Evolutionary conservation across 192 early-diverging fungal species (phyloP).

Genomic region (Coemansia sp.): DNA sequence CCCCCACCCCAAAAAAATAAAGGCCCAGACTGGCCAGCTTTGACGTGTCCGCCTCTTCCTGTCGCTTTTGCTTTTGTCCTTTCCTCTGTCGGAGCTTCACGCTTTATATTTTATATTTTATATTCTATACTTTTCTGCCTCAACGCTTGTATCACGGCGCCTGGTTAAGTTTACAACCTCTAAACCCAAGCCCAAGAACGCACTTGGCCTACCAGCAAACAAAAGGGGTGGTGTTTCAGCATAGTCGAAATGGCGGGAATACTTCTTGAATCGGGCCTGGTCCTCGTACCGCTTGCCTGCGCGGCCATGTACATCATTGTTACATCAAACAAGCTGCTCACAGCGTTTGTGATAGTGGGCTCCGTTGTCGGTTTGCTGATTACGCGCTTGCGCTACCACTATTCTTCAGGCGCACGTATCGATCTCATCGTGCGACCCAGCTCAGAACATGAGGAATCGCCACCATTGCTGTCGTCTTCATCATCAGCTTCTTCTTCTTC

Average conservation of each 20-base stretch:
- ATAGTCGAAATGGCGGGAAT: constrained; percentile 42
- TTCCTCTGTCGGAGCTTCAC: too few relatives aligned
- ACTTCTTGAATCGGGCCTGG: constrained; percentile 47
- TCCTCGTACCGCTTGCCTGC: constrained; percentile 47
- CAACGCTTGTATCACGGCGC: too few relatives aligned
- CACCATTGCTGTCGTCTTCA: too few relatives aligned
- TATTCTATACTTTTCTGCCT: too few relatives aligned
- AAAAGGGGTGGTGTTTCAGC: neutral
- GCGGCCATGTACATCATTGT: constrained; percentile 43
- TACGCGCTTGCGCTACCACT: constrained; percentile 48
- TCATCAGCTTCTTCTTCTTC: too few relatives aligned
- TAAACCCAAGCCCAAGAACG: too few relatives aligned
- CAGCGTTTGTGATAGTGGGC: constrained; percentile 10
- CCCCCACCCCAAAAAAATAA: too few relatives aligned
- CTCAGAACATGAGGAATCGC: neutral
- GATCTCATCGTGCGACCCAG: constrained; percentile 28
- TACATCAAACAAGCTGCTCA: constrained; percentile 38
- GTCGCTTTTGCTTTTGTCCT: too few relatives aligned
- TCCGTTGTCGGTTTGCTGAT: neutral
- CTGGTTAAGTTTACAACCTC: too few relatives aligned
- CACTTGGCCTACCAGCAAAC: neutral
- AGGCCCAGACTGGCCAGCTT: too few relatives aligned
- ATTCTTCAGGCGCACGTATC: constrained; percentile 38
- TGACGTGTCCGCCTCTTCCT: too few relatives aligned
- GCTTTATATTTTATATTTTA: too few relatives aligned